These are phyloP conservation scores for Fomitopsis pulvina DNA, from an alignment of 768 basidiomycete species.

Conservation along the genomic window DNA sequence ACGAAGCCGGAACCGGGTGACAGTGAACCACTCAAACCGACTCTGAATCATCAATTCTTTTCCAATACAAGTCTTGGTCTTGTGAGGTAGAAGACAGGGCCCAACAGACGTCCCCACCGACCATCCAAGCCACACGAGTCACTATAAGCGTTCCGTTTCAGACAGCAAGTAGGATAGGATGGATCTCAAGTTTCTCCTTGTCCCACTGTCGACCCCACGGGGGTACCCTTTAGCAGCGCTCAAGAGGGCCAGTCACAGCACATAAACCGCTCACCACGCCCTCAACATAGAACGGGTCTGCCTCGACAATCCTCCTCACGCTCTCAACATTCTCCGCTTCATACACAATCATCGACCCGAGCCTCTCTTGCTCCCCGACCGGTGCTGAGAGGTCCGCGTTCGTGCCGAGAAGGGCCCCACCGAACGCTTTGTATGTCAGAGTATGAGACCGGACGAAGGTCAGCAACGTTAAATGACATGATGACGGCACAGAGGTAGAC, in stretches of 20 bases:
- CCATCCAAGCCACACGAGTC: background rate
- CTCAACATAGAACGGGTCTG: conserved; percentile 34
- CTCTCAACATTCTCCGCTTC: conserved; percentile 46
- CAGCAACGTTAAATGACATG: background rate
- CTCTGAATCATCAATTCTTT: too few relatives aligned
- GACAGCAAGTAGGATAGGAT: background rate
- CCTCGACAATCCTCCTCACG: conserved; percentile 31
- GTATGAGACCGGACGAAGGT: background rate
- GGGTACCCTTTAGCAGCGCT: background rate
- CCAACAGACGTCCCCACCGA: too few relatives aligned
- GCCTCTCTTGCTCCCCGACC: conserved; percentile 42
- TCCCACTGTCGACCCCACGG: conserved; percentile 41
- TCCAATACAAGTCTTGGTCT: too few relatives aligned
- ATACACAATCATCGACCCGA: conserved; percentile 50
- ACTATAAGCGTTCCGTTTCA: background rate
- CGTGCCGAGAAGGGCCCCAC: conserved; percentile 50
- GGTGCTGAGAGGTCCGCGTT: conserved; percentile 42
- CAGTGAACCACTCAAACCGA: too few relatives aligned
- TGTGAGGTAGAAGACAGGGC: too few relatives aligned
- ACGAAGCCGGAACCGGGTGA: too few relatives aligned
- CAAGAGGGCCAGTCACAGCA: background rate
- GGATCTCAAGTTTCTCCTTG: conserved; percentile 41
- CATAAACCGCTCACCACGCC: conserved; percentile 35
- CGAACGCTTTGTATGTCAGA: conserved; percentile 14
- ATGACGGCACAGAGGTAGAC: conserved; percentile 21